Evolutionary conservation across 345 rosid genomes (phyloP).

Genomic region (Mallotus nudiflorus): DNA sequence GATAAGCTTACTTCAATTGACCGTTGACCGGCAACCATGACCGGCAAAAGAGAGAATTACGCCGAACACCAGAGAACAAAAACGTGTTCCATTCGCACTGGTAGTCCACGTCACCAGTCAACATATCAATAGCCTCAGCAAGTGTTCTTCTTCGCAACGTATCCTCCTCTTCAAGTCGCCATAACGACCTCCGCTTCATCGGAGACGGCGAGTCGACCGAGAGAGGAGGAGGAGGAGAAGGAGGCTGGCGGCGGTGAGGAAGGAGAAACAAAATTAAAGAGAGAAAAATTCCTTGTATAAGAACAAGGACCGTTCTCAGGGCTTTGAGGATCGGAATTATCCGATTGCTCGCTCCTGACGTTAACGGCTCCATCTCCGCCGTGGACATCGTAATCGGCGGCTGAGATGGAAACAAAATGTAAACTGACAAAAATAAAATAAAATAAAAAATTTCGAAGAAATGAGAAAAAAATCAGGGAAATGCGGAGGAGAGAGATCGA

Average conservation of each 20-base stretch:
- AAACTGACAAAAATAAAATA: neutral
- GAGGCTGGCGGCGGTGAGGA: conserved; percentile 54
- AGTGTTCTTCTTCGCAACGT: conserved; percentile 73
- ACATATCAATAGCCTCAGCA: conserved; percentile 69
- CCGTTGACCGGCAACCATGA: conserved; percentile 79
- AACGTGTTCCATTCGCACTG: conserved; percentile 52
- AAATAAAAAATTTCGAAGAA: no score
- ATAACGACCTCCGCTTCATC: conserved; percentile 43
- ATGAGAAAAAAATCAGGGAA: no score
- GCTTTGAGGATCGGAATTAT: conserved; percentile 68
- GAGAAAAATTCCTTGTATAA: conserved; percentile 52
- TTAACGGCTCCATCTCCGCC: conserved; percentile 80
- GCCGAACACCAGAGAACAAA: conserved; percentile 59
- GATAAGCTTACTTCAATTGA: conserved; percentile 51
- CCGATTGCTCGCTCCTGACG: conserved; percentile 98
- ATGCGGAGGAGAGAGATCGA: neutral
- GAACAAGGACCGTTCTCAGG: conserved; percentile 46
- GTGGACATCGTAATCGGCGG: conserved; percentile 36
- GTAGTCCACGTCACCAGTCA: conserved; percentile 39
- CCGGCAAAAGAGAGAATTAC: conserved; percentile 77
- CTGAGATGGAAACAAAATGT: neutral
- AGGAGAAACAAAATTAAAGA: conserved; percentile 58
- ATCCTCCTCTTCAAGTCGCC: conserved; percentile 85
- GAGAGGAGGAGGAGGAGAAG: conserved; percentile 17
- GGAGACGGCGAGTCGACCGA: conserved; percentile 18